Evolutionary conservation across 495 filamentous ascomycete species (phyloP).

Genomic region (Xylaria acuta): DNA sequence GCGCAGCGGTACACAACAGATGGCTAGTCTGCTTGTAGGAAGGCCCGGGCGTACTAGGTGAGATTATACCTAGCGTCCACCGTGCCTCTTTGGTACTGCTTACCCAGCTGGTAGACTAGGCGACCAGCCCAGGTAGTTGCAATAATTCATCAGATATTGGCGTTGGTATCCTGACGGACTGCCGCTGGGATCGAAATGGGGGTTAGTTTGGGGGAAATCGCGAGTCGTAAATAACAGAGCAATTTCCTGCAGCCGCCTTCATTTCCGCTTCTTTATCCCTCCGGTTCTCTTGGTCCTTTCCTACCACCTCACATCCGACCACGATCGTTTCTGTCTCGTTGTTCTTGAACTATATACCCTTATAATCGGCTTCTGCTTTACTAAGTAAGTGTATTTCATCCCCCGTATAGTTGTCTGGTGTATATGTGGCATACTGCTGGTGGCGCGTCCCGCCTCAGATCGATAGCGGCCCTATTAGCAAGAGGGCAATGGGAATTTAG

Average conservation of each 20-base stretch:
- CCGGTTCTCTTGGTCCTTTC: background rate
- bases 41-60: background rate
- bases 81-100: background rate
- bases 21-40: background rate
- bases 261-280: background rate
- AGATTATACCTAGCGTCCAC: no score
- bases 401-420: background rate
- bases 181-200: conserved; percentile 3
- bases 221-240: conserved; percentile 7
- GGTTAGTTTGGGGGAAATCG: background rate
- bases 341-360: conserved; percentile 14
- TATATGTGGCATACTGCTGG: background rate
- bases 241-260: conserved; percentile 12
- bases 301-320: background rate
- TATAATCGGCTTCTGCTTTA: conserved; percentile 13
- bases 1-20: background rate
- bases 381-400: conserved; percentile 19
- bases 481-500: background rate
- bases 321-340: conserved; percentile 13
- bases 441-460: background rate
- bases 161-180: conserved; percentile 4
- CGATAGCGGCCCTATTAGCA: background rate
- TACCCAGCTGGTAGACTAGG: background rate
- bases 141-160: conserved; percentile 15
- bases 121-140: background rate